Base-by-base conservation (phyloP, 129 eudicot species). In the Flaveria sonorensis region DNA sequence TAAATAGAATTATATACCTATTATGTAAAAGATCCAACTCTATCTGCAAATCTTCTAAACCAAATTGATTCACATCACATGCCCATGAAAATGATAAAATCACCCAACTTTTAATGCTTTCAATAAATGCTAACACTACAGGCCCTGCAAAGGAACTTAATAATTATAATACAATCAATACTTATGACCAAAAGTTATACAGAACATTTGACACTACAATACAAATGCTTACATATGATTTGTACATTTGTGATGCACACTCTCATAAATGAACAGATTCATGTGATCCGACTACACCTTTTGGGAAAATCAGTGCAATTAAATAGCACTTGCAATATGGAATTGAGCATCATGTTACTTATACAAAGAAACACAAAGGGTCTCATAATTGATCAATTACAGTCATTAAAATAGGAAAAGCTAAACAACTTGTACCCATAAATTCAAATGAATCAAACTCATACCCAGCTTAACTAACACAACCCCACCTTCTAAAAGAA, bases 21-120 rank as follows among this genome's bases (percentile, higher is more conserved):
- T 65, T 14, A 59, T 51, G 40, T 45, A 21, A 80, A 52, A 43
- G 60, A 65, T 73, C 79, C 84, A 81, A 71, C 65, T 81, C 59
- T 73, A 42, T 42, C 73, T 64, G 30, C 70, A 81, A 59, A 56
- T 42, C 60, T 80, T 66, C 23, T 20, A 66, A 19, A 55, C 43
- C 62, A 6, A 73, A 67, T 45, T 7, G 50, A 55, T 7, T 30
- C 79, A 65, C 43, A 56, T 80, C 79, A 74, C 67, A 32, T 19
- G 19, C 52, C 79, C 60, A 19, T 8, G 23, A 51, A 64, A 72
- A 50, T 3, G 2, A 71, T 60, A 71, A 30, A 43, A 18, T 30
- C 43, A 80, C 57, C 73, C 63, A 32, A 72, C 47, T 9, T 21
- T 30, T 13, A 0, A 45, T 23, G 23, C 24, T 39, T 70, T 57